Base-by-base conservation (phyloP, 768 basidiomycete genomes). In the Termitomyces sp. region DNA sequence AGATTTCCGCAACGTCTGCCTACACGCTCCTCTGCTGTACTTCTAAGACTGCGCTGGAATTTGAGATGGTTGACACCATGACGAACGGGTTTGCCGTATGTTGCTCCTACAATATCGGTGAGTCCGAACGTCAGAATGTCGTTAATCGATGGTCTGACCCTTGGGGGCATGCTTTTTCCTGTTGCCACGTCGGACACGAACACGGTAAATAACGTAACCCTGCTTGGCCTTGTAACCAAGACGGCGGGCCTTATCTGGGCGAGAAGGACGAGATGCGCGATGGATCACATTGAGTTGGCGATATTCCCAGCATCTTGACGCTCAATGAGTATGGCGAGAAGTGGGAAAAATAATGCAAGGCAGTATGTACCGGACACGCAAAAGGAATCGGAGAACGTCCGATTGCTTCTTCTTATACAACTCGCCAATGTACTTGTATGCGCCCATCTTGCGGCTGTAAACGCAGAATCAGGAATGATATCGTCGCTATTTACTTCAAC, bases 141-240 rank as follows among this genome's bases (percentile, higher is more conserved):
- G 8, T 19, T 56, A n/a, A 19, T 47, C n/a, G 39, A 53, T 44
- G 37, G 34, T 4, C 77, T 52, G 55, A 94, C 96, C 97, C 82
- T 99, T 99, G 67, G 90, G 90, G 59, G 90, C 96, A 61, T 89
- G 94, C 83, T 94, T 97, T 82, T 99, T 99, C 78, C 97, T 87
- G 84, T 98, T 98, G 72, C 97, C 97, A 61, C 95, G 85, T 67
- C 97, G 87, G 63, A 99, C 96, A 64, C 97, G 91, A 66, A 99
- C 79, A 67, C 97, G 92, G 80, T 99, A 99, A 78, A 99, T 76
- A 63, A 98, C 89, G 72, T 94, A 99, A 67, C 97, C 97, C 77
- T 99, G 97, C 84, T 99, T 99, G 72, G 97, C 94, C 81, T 98
- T 99, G 87, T 98, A 99, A 48, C 97, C 97, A 60, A 99, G 80